A percentile compares a stretch with the other conserved stretches of the same genome.
phyloP scores from a whole-genome alignment of 164 flowering plant species.

The Vitis rupestris region DNA sequence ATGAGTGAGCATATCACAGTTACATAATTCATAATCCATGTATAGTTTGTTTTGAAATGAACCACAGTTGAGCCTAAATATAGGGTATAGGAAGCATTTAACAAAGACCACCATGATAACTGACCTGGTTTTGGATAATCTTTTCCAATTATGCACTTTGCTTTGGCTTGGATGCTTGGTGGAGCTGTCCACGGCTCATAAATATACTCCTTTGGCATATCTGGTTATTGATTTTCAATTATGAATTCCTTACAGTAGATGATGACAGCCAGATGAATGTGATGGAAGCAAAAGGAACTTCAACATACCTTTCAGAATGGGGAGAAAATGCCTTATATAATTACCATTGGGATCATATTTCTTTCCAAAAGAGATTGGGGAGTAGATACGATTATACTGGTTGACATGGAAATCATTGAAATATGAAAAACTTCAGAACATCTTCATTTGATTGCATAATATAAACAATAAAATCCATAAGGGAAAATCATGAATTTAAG shows the following conservation, averaged over 20 bases:
- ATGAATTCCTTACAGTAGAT: slow-evolving; percentile 1
- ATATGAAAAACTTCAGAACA: neutral
- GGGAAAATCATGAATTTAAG: neutral
- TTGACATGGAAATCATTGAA: neutral
- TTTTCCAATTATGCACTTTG: slow-evolving; percentile 83
- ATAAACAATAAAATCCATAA: neutral
- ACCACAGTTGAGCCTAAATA: neutral
- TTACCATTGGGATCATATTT: slow-evolving; percentile 86
- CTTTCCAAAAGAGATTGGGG: slow-evolving; percentile 90
- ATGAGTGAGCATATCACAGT: neutral
- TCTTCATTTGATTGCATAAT: neutral
- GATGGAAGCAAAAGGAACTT: slow-evolving; percentile 1
- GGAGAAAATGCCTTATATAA: slow-evolving; percentile 80
- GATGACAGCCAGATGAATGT: neutral
- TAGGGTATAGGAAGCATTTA: neutral
- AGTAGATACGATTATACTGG: slow-evolving; percentile 90
- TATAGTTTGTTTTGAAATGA: neutral
- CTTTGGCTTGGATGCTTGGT: slow-evolving; percentile 64
- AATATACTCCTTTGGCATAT: slow-evolving; percentile 91
- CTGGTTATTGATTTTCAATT: slow-evolving; percentile 29
- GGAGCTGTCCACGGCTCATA: slow-evolving; percentile 99
- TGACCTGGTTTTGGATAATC: slow-evolving; percentile 94
- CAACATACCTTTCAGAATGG: slow-evolving; percentile 66
- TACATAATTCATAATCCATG: too few species aligned
- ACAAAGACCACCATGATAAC: slow-evolving; percentile 1